phyloP scores from a whole-genome alignment of 805 yeast species.

The Candida easanensis region DNA sequence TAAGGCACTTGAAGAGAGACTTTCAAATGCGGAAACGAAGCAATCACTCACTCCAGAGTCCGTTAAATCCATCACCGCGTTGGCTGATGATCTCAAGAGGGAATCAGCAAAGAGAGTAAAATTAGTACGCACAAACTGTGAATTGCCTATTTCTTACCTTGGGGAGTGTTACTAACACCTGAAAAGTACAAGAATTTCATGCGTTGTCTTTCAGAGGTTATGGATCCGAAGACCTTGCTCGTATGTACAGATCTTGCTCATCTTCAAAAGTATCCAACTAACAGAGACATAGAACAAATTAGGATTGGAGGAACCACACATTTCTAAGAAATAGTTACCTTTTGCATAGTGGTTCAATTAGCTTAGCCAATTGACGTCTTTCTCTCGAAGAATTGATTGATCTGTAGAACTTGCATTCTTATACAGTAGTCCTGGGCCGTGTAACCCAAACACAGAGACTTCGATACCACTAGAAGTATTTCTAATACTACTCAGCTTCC shows the following conservation, averaged over 20 bases:
- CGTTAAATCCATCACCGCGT: conserved; percentile 7
- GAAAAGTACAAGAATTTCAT: conserved; percentile 17
- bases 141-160: background rate
- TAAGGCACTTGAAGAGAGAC: conserved; percentile 1
- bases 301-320: conserved; percentile 22
- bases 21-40: conserved; percentile 2
- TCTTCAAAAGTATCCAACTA: too few species aligned
- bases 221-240: conserved; percentile 17
- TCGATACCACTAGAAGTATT: too few species aligned
- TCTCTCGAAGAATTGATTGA: too few species aligned
- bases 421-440: too few species aligned
- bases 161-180: background rate
- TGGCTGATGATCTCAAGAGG: conserved; percentile 4
- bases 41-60: conserved; percentile 10
- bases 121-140: conserved; percentile 8
- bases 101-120: conserved; percentile 20
- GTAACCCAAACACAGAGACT: too few species aligned
- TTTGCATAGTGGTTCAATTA: too few species aligned
- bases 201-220: conserved; percentile 18
- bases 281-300: conserved; percentile 11
- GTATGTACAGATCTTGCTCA: conserved; percentile 20
- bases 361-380: too few species aligned
- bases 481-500: too few species aligned
- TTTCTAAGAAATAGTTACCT: too few species aligned
- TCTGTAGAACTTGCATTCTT: too few species aligned